Conservation (phyloP, 2,329 filamentous ascomycete species). For the Cladosporium austrohemisphaericum region DNA sequence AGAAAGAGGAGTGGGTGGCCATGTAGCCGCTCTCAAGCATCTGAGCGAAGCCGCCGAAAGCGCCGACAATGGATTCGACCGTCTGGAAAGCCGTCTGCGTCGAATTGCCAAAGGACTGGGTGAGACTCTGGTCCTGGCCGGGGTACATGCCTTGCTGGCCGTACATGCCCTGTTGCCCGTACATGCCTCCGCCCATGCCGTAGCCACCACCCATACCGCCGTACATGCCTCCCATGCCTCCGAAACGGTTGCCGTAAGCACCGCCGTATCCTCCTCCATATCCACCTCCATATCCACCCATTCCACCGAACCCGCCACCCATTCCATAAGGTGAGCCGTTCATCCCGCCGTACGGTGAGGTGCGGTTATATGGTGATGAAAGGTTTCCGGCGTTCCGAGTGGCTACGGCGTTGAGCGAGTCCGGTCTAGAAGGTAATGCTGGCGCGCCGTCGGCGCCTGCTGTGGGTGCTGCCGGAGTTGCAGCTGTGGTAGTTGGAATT, state of each 20-base stretch:
- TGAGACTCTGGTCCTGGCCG: conserved; percentile 89
- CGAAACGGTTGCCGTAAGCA: conserved; percentile 20
- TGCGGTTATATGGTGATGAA: conserved; percentile 45
- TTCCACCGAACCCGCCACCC: conserved; percentile 42
- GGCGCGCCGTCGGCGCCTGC: conserved; percentile 50
- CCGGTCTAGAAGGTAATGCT: conserved; percentile 74
- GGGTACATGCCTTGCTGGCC: conserved; percentile 55
- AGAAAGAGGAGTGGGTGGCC: conserved; percentile 98
- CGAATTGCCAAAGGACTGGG: conserved; percentile 90
- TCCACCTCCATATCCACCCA: no score
- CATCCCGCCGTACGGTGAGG: conserved; percentile 42
- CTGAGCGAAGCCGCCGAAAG: conserved; percentile 95
- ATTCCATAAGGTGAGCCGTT: conserved; percentile 48
- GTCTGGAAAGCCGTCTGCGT: conserved; percentile 97
- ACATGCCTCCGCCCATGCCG: conserved; percentile 35
- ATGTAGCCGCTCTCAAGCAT: conserved; percentile 99
- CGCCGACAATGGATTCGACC: conserved; percentile 93
- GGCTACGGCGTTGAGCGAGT: conserved; percentile 71
- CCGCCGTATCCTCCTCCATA: conserved; percentile 17
- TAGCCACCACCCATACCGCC: conserved; percentile 32
- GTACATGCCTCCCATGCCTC: conserved; percentile 32
- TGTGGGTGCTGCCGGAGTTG: conserved; percentile 40
- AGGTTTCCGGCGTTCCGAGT: conserved; percentile 87
- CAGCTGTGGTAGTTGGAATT: conserved; percentile 43
- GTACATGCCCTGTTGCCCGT: conserved; percentile 47